Evolutionary conservation across 2,329 filamentous ascomycete genomes (phyloP).

Genomic region (Fusarium mexicanum): DNA sequence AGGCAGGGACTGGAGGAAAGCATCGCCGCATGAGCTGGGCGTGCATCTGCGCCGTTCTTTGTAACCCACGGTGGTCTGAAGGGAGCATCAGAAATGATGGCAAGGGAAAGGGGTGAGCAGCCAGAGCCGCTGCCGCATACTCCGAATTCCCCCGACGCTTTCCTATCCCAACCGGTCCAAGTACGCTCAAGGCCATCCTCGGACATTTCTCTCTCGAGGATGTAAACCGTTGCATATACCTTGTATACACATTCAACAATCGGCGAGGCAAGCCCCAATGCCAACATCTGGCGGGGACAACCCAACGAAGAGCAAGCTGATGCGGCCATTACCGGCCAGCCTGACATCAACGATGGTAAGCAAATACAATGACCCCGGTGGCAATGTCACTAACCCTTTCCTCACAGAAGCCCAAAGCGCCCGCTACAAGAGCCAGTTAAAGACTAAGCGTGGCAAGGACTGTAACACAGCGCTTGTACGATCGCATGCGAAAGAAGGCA

Average conservation of each 20-base stretch:
- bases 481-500: neutral
- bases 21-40: neutral
- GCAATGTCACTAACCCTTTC: neutral
- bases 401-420: neutral
- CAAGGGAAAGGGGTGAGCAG: neutral
- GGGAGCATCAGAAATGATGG: neutral
- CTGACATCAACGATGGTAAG: neutral
- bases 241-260: too few relatives aligned
- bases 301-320: neutral
- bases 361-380: neutral
- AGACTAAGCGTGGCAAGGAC: neutral
- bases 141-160: too few relatives aligned
- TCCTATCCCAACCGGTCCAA: too few relatives aligned
- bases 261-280: too few relatives aligned
- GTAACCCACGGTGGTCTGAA: neutral
- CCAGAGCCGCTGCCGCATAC: neutral
- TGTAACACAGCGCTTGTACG: rapidly evolving
- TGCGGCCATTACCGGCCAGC: neutral
- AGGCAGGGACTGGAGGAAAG: neutral
- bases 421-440: neutral
- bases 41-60: neutral
- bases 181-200: too few relatives aligned
- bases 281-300: neutral
- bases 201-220: too few relatives aligned
- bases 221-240: too few relatives aligned